phyloP scores from a whole-genome alignment of 164 flowering plant genomes.

The Aristolochia contorta region DNA sequence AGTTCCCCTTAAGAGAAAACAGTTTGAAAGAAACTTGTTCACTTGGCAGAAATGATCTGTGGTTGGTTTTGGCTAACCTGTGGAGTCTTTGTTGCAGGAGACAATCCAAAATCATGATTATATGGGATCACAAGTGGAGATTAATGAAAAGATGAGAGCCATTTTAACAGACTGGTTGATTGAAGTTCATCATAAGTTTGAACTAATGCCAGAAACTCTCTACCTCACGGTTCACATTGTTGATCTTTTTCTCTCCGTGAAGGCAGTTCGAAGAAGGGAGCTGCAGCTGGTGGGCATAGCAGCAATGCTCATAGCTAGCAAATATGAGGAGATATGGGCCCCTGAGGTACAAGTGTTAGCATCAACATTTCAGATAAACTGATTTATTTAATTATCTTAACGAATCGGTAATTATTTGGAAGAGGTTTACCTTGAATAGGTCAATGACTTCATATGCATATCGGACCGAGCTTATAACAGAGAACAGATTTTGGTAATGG shows the following conservation, averaged over 20 bases:
- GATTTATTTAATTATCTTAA: too few species aligned
- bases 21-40: too few species aligned
- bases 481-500: constrained; percentile 60
- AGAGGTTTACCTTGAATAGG: constrained; percentile 21
- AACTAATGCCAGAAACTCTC: constrained; percentile 73
- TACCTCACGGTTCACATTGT: constrained; percentile 74
- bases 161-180: constrained; percentile 85
- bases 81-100: constrained; percentile 22
- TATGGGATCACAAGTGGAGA: constrained; percentile 61
- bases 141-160: constrained; percentile 71
- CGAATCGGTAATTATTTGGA: too few species aligned
- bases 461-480: constrained; percentile 56
- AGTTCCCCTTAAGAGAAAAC: too few species aligned
- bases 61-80: not conserved
- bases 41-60: not conserved
- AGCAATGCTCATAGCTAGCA: constrained; percentile 76
- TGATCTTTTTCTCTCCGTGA: constrained; percentile 57
- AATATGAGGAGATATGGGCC: constrained; percentile 95
- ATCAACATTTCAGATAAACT: too few species aligned
- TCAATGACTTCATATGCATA: constrained; percentile 66
- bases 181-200: constrained; percentile 76
- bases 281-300: constrained; percentile 70
- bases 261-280: constrained; percentile 46
- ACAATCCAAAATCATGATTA: constrained; percentile 44
- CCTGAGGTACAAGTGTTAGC: constrained; percentile 43